Conservation (phyloP, 2,329 filamentous ascomycete species). For the Tolypocladium guangdongense region DNA sequence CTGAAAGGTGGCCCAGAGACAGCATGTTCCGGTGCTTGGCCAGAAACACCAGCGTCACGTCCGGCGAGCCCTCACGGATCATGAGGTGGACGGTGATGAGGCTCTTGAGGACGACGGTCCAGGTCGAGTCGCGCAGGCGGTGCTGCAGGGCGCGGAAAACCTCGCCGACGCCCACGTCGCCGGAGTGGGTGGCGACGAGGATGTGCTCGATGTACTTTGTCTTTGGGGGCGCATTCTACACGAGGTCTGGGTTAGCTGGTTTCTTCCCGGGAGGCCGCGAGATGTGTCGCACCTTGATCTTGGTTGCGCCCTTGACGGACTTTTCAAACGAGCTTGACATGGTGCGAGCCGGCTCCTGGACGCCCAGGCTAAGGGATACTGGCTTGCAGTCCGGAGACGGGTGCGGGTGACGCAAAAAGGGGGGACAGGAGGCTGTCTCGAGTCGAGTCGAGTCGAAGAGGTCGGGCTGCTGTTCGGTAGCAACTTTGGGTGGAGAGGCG, state of each 20-base stretch:
- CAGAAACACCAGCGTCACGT: conserved; percentile 78
- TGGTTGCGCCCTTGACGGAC: conserved; percentile 96
- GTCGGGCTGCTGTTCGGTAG: not conserved
- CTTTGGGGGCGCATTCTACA: conserved; percentile 84
- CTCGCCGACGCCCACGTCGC: conserved; percentile 88
- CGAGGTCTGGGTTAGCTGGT: too few species aligned
- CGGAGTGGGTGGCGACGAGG: conserved; percentile 85
- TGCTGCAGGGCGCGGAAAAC: conserved; percentile 88
- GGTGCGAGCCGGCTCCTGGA: conserved; percentile 9
- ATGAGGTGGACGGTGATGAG: conserved; percentile 93
- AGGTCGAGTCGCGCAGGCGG: conserved; percentile 87
- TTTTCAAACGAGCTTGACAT: conserved; percentile 95
- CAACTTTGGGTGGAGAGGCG: not conserved
- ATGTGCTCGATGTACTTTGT: conserved; percentile 99
- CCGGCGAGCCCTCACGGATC: conserved; percentile 87
- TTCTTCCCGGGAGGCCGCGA: not conserved
- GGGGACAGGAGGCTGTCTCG: not conserved
- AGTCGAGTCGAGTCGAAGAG: not conserved
- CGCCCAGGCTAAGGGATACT: not conserved
- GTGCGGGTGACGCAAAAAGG: conserved; percentile 2
- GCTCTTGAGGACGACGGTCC: conserved; percentile 99
- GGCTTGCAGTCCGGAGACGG: not conserved
- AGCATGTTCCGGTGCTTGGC: conserved; percentile 73
- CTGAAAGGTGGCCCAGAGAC: conserved; percentile 82
- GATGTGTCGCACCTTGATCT: conserved; percentile 63